Evolutionary conservation across 2,329 filamentous ascomycete genomes (phyloP).

Genomic region (Curvularia hawaiiensis): DNA sequence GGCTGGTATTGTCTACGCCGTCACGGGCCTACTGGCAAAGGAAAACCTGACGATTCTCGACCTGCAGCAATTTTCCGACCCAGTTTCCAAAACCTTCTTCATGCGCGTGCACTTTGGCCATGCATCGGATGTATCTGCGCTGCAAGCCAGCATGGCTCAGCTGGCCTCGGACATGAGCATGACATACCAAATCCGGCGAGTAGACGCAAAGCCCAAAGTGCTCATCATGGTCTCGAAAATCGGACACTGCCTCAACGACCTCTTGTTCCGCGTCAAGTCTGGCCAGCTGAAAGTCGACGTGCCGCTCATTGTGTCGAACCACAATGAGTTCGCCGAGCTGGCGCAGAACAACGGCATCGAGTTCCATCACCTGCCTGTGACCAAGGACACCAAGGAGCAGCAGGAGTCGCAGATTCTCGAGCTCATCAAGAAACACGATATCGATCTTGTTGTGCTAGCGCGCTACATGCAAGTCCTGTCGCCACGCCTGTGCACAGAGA

Average conservation of each 20-base stretch:
- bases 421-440: constrained; percentile 68
- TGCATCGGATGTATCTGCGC: constrained; percentile 49
- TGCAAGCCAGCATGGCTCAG: constrained; percentile 63
- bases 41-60: constrained; percentile 82
- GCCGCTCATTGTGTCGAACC: constrained; percentile 81
- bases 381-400: constrained; percentile 73
- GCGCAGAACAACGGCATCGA: constrained; percentile 76
- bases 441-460: constrained; percentile 81
- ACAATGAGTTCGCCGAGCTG: constrained; percentile 72
- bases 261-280: constrained; percentile 78
- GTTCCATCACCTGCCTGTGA: constrained; percentile 82
- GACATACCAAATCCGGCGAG: constrained; percentile 73
- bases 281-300: constrained; percentile 77
- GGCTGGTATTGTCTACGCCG: constrained; percentile 82
- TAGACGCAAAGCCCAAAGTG: constrained; percentile 72
- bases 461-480: constrained; percentile 89
- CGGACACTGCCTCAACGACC: constrained; percentile 82
- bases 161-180: constrained; percentile 69
- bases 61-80: constrained; percentile 83
- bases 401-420: constrained; percentile 76
- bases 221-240: constrained; percentile 92
- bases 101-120: constrained; percentile 86
- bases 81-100: constrained; percentile 76
- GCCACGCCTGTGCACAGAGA: constrained; percentile 73
- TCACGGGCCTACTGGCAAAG: constrained; percentile 76